Percentiles rank a stretch among this genome's conserved stretches.
phyloP scores from a whole-genome alignment of 2,329 filamentous ascomycete genomes.

The Tolypocladium tropicale region DNA sequence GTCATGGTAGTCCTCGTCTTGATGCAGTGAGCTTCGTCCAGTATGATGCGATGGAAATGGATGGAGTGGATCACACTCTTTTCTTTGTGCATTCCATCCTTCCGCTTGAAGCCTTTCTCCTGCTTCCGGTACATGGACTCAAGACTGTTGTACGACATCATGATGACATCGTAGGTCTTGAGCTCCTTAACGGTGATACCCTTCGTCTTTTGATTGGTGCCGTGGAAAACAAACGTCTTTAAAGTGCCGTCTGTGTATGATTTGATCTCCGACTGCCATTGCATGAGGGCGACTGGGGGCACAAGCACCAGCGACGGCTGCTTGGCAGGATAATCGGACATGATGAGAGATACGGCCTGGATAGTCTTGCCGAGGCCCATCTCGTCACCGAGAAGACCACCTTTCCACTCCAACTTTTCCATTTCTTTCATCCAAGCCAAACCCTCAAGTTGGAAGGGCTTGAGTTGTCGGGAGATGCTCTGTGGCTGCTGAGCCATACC shows the following conservation, averaged over 20 bases:
- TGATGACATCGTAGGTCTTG: constrained; percentile 80
- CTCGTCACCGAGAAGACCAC: constrained; percentile 87
- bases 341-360: constrained; percentile 92
- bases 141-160: constrained; percentile 90
- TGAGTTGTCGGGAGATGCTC: constrained; percentile 72
- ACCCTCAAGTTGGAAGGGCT: constrained; percentile 89
- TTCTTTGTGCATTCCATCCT: constrained; percentile 72
- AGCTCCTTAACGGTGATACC: constrained; percentile 63
- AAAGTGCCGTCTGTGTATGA: constrained; percentile 78
- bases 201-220: constrained; percentile 76
- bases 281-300: constrained; percentile 88
- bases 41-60: constrained; percentile 79
- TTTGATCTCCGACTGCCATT: constrained; percentile 78
- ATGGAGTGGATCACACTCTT: constrained; percentile 73
- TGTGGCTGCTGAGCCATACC: constrained; percentile 40
- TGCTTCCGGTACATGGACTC: constrained; percentile 92
- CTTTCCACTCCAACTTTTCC: constrained; percentile 76
- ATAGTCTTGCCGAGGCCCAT: constrained; percentile 99
- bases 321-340: constrained; percentile 88
- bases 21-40: constrained; percentile 95
- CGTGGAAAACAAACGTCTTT: constrained; percentile 85
- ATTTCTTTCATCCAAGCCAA: constrained; percentile 91
- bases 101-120: constrained; percentile 77
- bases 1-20: constrained; percentile 84
- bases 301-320: constrained; percentile 80